Percentiles rank a stretch among this genome's conserved stretches.
Conservation (phyloP, 176 grass and related monocot species). For the Alopecurus myosuroides region DNA sequence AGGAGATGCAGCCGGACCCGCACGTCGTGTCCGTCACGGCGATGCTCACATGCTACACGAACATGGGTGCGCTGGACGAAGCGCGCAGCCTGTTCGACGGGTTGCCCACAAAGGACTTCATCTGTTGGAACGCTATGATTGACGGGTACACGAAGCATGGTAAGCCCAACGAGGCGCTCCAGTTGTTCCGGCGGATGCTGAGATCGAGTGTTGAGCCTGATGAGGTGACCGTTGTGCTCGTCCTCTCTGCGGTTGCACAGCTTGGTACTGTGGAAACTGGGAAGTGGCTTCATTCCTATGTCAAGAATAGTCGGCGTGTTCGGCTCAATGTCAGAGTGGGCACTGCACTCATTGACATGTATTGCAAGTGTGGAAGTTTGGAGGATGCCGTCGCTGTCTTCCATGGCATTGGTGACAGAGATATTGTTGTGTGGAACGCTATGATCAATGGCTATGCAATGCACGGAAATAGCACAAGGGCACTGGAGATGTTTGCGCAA, state of each 20-base stretch:
- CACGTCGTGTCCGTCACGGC: slow-evolving; percentile 74
- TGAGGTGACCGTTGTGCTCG: slow-evolving; percentile 56
- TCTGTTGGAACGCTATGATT: slow-evolving; percentile 97
- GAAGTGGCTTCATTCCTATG: slow-evolving; percentile 82
- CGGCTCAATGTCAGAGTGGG: slow-evolving; percentile 62
- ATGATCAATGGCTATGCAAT: slow-evolving; percentile 89
- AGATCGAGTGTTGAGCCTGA: slow-evolving; percentile 37
- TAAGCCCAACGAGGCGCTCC: slow-evolving; percentile 47
- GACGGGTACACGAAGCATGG: slow-evolving; percentile 86
- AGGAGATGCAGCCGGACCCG: slow-evolving; percentile 50
- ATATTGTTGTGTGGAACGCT: slow-evolving; percentile 72
- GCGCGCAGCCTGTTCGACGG: slow-evolving; percentile 67
- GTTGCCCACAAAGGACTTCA: slow-evolving; percentile 44
- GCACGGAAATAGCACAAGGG: slow-evolving; percentile 57
- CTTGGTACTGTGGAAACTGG: slow-evolving; percentile 49
- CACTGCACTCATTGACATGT: slow-evolving; percentile 89
- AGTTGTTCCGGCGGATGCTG: slow-evolving; percentile 78
- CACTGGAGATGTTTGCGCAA: slow-evolving; percentile 41
- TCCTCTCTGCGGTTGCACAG: slow-evolving; percentile 68
- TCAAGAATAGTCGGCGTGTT: slow-evolving; percentile 34
- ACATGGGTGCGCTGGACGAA: slow-evolving; percentile 49
- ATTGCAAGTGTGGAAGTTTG: slow-evolving; percentile 86
- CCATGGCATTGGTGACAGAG: slow-evolving; percentile 41
- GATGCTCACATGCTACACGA: slow-evolving; percentile 84
- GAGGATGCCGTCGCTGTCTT: slow-evolving; percentile 76